phyloP scores from a whole-genome alignment of 139 green algal species.

The Ettlia oleoabundans region DNA sequence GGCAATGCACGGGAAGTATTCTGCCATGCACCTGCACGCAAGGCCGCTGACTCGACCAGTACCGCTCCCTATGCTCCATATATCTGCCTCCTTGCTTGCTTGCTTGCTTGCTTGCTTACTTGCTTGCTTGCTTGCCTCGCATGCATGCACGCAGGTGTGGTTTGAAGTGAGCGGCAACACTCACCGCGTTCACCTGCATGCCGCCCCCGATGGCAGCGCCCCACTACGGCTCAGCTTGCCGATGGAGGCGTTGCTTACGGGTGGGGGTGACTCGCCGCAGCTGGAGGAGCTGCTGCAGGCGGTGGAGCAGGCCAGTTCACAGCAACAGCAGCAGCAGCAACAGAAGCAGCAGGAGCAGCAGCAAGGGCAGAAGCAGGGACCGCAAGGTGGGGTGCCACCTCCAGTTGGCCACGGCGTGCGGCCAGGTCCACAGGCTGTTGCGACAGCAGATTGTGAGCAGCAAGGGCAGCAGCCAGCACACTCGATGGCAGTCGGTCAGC shows the following conservation, averaged over 20 bases:
- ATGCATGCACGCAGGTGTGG: neutral
- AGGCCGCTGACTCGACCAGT: neutral
- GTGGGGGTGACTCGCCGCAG: constrained; percentile 4
- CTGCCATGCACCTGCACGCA: neutral
- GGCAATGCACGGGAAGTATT: no score
- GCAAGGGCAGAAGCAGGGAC: neutral
- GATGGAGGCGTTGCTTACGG: constrained; percentile 63
- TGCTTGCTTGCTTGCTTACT: neutral
- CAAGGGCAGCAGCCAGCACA: neutral
- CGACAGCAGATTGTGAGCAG: neutral
- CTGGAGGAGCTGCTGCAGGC: constrained; percentile 32
- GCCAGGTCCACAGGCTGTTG: no score
- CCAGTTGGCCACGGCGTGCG: no score
- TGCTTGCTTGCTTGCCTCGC: neutral
- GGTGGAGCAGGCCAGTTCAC: no score
- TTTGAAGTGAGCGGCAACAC: constrained; percentile 81
- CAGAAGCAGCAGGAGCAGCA: neutral
- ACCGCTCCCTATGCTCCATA: neutral
- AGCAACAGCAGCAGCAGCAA: constrained; percentile 2
- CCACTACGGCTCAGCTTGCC: constrained; percentile 76
- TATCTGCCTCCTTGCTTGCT: neutral
- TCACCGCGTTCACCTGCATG: constrained; percentile 79
- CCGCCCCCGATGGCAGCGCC: constrained; percentile 57
- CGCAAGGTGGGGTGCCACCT: neutral
- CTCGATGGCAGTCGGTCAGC: no score